Evolutionary conservation across 176 grass and related monocot species (phyloP).

Genomic region (Guadua angustifolia): DNA sequence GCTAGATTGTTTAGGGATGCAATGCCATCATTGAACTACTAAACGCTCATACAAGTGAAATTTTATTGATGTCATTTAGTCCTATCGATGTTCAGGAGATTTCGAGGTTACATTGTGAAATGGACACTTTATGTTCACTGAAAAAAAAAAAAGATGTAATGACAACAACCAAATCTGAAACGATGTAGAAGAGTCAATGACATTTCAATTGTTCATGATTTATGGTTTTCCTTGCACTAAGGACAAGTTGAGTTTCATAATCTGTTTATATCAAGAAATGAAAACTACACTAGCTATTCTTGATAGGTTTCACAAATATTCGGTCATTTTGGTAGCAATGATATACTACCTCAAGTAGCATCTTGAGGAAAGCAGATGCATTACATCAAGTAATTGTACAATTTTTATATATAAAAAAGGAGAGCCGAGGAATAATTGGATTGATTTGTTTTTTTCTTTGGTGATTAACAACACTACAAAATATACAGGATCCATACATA

Average conservation of each 20-base stretch:
- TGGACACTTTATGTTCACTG: no score
- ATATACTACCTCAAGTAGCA: neutral
- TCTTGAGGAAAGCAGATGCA: neutral
- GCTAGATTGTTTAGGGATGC: slow-evolving; percentile 1
- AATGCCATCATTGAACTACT: no score
- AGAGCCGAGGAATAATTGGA: neutral
- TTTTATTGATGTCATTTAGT: neutral
- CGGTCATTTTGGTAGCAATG: neutral
- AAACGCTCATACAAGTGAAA: neutral
- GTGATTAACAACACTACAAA: neutral
- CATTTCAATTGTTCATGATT: neutral
- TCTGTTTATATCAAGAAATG: slow-evolving; percentile 7
- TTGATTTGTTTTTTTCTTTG: neutral
- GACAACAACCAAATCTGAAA: neutral
- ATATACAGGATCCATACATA: neutral
- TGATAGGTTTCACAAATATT: neutral
- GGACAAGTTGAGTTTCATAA: neutral
- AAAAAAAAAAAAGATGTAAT: slow-evolving; percentile 4
- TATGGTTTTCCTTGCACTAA: neutral
- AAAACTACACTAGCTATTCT: slow-evolving; percentile 1
- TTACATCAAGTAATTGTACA: neutral
- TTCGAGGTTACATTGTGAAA: slow-evolving; percentile 11
- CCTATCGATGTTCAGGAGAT: neutral
- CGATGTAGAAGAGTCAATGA: neutral
- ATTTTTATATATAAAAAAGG: neutral